A percentile compares a stretch with the other conserved stretches of the same genome.
phyloP scores from a whole-genome alignment of 2,329 filamentous ascomycete species.

The Aotearoamyces nothofagi region DNA sequence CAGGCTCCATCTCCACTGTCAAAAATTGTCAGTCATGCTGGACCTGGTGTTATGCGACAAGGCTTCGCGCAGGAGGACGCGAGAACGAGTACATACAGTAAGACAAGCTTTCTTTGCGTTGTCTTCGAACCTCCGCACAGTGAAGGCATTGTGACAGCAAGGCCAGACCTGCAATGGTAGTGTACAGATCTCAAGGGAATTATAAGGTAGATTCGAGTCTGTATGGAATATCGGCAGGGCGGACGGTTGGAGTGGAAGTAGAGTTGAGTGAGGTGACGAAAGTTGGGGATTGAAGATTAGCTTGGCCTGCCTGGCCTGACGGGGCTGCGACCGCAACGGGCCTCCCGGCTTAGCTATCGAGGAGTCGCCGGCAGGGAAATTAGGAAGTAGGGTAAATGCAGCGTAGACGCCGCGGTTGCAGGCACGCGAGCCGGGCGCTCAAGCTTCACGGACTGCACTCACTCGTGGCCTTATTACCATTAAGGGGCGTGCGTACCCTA shows the following conservation, averaged over 20 bases:
- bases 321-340: neutral
- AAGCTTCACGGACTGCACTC: too few relatives aligned
- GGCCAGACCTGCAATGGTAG: too few relatives aligned
- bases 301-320: neutral
- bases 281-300: neutral
- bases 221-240: neutral
- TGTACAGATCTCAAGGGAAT: too few relatives aligned
- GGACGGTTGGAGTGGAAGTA: neutral
- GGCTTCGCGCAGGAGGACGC: constrained; percentile 1
- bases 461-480: too few relatives aligned
- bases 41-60: constrained; percentile 1
- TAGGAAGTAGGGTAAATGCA: too few relatives aligned
- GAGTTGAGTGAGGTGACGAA: neutral
- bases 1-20: constrained; percentile 84
- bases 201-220: neutral
- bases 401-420: too few relatives aligned
- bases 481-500: too few relatives aligned
- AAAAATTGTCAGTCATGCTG: constrained; percentile 6
- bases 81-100: constrained; percentile 41
- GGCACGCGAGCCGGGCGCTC: too few relatives aligned
- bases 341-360: too few relatives aligned
- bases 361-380: too few relatives aligned
- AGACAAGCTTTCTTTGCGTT: constrained; percentile 60
- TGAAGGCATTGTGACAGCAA: constrained; percentile 23
- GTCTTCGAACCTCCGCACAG: constrained; percentile 44